phyloP scores from a whole-genome alignment of 2,329 filamentous ascomycete species.

The Neurospora sp. region DNA sequence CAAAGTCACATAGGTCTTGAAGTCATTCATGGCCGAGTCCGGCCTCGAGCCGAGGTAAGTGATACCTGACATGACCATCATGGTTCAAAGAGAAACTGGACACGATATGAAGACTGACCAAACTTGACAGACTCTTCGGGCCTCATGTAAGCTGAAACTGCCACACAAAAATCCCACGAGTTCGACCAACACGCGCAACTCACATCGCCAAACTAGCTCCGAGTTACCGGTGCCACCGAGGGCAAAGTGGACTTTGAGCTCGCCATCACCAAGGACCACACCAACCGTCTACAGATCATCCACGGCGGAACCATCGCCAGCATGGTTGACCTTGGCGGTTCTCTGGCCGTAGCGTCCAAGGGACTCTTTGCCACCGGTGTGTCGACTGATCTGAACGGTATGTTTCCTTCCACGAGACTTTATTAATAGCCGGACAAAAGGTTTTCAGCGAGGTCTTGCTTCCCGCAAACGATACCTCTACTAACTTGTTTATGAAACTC shows the following conservation, averaged over 20 bases:
- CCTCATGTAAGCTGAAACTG: constrained; percentile 26
- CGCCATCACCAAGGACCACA: constrained; percentile 65
- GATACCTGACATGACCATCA: not conserved
- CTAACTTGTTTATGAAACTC: not conserved
- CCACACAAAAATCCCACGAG: not conserved
- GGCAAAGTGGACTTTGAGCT: constrained; percentile 69
- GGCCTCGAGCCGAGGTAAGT: constrained; percentile 78
- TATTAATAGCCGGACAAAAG: not conserved
- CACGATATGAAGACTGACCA: not conserved
- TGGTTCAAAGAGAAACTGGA: not conserved
- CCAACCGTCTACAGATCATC: constrained; percentile 66
- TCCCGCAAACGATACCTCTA: not conserved
- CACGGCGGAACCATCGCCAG: constrained; percentile 73
- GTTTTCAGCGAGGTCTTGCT: not conserved
- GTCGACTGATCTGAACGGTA: constrained; percentile 55
- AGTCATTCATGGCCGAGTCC: constrained; percentile 76
- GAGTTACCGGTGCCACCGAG: constrained; percentile 52
- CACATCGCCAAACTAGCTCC: constrained; percentile 39
- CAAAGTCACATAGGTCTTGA: constrained; percentile 53
- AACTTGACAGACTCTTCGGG: constrained; percentile 28
- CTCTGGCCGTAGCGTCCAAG: constrained; percentile 54
- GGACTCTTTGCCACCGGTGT: constrained; percentile 55
- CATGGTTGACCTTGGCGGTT: constrained; percentile 59
- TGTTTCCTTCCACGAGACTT: not conserved
- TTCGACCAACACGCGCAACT: not conserved